Base-by-base conservation (phyloP, 2,329 filamentous ascomycete species). In the Curvularia eragrostidis region DNA sequence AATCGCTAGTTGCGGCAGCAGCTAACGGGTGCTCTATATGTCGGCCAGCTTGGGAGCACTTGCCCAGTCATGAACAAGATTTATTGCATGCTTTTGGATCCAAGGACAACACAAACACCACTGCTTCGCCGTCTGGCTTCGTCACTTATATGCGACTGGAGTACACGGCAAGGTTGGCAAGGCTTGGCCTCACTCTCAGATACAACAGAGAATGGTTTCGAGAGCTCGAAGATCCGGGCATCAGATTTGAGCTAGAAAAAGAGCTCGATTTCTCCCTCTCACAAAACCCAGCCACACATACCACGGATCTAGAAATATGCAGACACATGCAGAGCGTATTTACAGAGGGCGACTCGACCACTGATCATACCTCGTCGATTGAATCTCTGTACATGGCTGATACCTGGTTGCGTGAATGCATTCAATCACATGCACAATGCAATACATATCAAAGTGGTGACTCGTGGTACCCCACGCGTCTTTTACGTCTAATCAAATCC, bases 381-480 rank as follows among this genome's bases (percentile, higher is more conserved):
- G 28, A 10, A 26, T 54, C 46, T 3, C n/a, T 54, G 19, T 34
- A 48, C 26, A 28, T 3, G 18, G 54, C 54, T 26, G 34, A 30
- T 10, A 48, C 15, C 19, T 56, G 54, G 48, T n/a, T 56, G 7
- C 26, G 47, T 23, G 26, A 48, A 10, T 61, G 52, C 43, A n/a
- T n/a, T 30, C 28, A 39, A 6, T 47, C 24, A 18, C 54, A 61
- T 30, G 5, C 1, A 4, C 15, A 21, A 24, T 61, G 58, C 18
- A 51, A 42, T 21, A 15, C 19, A 10, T 1, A 18, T 2, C 5
- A 19, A 5, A 2, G 26, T 15, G 18, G 9, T 6, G 24, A 21
- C 9, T 10, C 10, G 2, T 59, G 56, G 53, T 62, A 54, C 18
- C 50, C 58, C 28, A 59, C 52, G 12, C 53, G 61, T n/a, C 53